Conservation (phyloP, 2,329 filamentous ascomycete genomes). For the Nectriaceae sp. region DNA sequence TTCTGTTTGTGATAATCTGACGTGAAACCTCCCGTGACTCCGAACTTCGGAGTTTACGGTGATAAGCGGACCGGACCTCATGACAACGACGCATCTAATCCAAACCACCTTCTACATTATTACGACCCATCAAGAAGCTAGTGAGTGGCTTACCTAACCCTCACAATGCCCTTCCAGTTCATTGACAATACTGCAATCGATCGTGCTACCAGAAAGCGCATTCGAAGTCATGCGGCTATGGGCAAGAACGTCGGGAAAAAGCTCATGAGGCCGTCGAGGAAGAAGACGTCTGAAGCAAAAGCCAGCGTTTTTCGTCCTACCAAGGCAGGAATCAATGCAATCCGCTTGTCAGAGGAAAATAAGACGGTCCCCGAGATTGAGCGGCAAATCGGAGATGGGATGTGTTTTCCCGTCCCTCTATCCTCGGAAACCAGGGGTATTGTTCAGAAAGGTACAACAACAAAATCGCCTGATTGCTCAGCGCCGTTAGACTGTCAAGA, state of each 20-base stretch:
- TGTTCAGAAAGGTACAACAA: conserved; percentile 8
- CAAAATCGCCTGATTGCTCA: not conserved
- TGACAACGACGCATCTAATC: not conserved
- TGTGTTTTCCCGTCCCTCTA: conserved; percentile 6
- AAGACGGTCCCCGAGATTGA: not conserved
- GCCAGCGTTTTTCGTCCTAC: not conserved
- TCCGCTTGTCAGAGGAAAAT: not conserved
- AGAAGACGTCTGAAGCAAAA: conserved; percentile 1
- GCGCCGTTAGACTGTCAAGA: not conserved
- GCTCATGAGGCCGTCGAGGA: conserved; percentile 7
- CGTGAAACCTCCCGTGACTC: too few species aligned
- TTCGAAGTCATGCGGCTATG: conserved; percentile 15
- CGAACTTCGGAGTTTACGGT: not conserved
- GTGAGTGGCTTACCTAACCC: not conserved
- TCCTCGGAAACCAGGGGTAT: conserved; percentile 1
- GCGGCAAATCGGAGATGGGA: conserved; percentile 5
- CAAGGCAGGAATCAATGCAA: not conserved
- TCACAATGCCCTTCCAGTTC: conserved; percentile 12
- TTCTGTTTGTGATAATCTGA: too few species aligned
- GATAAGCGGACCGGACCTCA: not conserved
- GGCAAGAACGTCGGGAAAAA: conserved; percentile 14
- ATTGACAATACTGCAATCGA: conserved; percentile 8
- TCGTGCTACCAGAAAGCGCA: conserved; percentile 6
- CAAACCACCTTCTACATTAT: not conserved
- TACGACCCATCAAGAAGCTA: not conserved